Evolutionary conservation across 371 early-diverging fungal species (phyloP), one percentile per base, ranked within the genome.

Genomic region (Lichtheimia hyalospora): DNA sequence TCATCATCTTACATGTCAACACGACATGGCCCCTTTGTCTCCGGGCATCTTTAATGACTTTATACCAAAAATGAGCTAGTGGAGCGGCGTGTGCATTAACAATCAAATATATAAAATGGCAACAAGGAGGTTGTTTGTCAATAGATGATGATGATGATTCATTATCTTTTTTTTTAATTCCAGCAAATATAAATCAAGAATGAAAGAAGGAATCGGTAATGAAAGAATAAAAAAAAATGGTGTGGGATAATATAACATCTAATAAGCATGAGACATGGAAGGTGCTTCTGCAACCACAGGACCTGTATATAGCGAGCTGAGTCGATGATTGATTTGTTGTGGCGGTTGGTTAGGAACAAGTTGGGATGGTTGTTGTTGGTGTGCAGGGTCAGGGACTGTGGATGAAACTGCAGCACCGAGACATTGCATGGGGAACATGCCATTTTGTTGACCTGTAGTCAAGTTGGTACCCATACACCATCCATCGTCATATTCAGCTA

Each of bases 401-500:
- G 34, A 34, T 34, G 34, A 34, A 2, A 52, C 25, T 1, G 58
- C 59, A 20, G 64, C 50, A 1, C 42, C 28, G 16, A 64, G 40
- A 55, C 84, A 83, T 50, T 80, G 80, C 42, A 75, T 70, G 5
- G 86, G 86, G 74, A 85, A 82, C 5, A 83, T 82, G 13, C 86
- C 86, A 43, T 58, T 60, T 28, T 39, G 52, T 20, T 50, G 49
- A 52, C 64, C 64, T 24, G 57, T 63, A 13, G 59, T 70, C 52
- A 66, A 41, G 52, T 66, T 63, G 42, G 49, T 5, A 27, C 62
- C 69, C 23, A 62, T 50, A 49, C 63, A 63, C 63, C 66, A 70
- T 34, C 69, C 69, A 44, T 70, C 63, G 25, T 70, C 66, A 39
- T 70, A 70, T 20, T 63, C 66, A 18, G 55, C 63, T 54, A 54